A percentile compares a stretch with the other conserved stretches of the same genome.
Evolutionary conservation across 169 alveolate genomes (phyloP).

Genomic region (Plasmodium berghei): DNA sequence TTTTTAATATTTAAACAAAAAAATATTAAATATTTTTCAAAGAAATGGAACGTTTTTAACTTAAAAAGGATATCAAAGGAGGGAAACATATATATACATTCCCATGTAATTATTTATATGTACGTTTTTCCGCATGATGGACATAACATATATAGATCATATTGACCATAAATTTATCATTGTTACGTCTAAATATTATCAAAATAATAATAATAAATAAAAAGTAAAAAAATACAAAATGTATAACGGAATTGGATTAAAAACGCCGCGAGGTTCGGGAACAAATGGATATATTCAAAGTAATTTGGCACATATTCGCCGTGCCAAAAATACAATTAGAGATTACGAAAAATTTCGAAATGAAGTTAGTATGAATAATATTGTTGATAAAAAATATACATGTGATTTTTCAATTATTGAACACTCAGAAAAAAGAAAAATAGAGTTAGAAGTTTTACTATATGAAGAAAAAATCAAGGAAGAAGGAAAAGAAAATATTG

Average conservation of each 20-base stretch:
- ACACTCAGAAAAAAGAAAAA: conserved; percentile 74
- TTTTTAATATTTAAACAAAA: too few species aligned
- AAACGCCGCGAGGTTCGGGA: conserved; percentile 88
- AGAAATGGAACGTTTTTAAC: too few species aligned
- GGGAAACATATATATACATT: too few species aligned
- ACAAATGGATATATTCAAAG: conserved; percentile 87
- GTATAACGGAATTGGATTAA: conserved; percentile 85
- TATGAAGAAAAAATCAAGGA: conserved; percentile 63
- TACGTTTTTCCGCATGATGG: too few species aligned
- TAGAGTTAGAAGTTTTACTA: conserved; percentile 57
- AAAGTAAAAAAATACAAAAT: conserved; percentile 25
- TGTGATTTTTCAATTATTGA: conserved; percentile 76
- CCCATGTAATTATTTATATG: too few species aligned
- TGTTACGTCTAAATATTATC: too few species aligned
- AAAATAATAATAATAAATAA: background rate
- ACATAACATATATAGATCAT: too few species aligned
- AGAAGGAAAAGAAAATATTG: conserved; percentile 44
- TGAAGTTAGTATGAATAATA: conserved; percentile 44
- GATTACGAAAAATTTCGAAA: conserved; percentile 64
- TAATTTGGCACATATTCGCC: conserved; percentile 81
- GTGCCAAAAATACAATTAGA: conserved; percentile 59
- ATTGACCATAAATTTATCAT: too few species aligned
- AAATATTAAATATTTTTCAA: too few species aligned
- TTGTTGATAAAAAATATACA: conserved; percentile 61
- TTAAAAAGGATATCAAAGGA: too few species aligned